phyloP scores from a whole-genome alignment of 106 monocot species.

The Dendrobium officinale region DNA sequence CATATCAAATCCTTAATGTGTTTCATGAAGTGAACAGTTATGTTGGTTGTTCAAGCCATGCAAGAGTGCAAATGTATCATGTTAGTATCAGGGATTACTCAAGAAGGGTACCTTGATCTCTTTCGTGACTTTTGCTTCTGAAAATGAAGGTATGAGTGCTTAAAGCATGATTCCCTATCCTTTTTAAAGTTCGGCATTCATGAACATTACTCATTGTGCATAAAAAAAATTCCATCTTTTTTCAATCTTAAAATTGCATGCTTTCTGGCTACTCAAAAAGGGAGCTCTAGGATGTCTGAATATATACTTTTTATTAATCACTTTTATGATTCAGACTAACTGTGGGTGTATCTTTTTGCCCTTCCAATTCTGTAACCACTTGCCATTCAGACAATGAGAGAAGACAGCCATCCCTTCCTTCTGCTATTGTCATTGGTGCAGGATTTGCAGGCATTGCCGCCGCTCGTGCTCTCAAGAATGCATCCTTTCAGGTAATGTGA shows the following conservation, averaged over 20 bases:
- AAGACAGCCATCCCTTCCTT: slow-evolving; percentile 32
- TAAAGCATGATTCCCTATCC: not conserved
- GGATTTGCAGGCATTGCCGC: slow-evolving; percentile 84
- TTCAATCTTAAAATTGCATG: too few species aligned
- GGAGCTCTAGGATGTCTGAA: not conserved
- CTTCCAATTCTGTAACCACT: slow-evolving; percentile 20
- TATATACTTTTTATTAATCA: not conserved
- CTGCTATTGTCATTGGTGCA: slow-evolving; percentile 70
- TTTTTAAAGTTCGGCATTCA: not conserved
- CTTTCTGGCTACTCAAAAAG: not conserved
- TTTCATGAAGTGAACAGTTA: slow-evolving; percentile 1
- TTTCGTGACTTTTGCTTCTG: slow-evolving; percentile 9
- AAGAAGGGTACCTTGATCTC: slow-evolving; percentile 3
- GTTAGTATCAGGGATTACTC: not conserved
- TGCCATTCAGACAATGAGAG: slow-evolving; percentile 24
- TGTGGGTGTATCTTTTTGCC: not conserved
- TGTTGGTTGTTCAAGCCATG: not conserved
- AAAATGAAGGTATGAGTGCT: slow-evolving; percentile 4
- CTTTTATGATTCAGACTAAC: not conserved
- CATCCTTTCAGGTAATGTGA: slow-evolving; percentile 32
- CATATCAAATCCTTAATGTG: not conserved
- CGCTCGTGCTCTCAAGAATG: slow-evolving; percentile 62
- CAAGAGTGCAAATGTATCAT: not conserved
- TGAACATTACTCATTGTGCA: too few species aligned
- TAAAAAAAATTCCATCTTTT: too few species aligned